Evolutionary conservation across 2,329 filamentous ascomycete genomes (phyloP), one percentile per base, ranked within the genome.

Genomic region (Blastomyces silverae): DNA sequence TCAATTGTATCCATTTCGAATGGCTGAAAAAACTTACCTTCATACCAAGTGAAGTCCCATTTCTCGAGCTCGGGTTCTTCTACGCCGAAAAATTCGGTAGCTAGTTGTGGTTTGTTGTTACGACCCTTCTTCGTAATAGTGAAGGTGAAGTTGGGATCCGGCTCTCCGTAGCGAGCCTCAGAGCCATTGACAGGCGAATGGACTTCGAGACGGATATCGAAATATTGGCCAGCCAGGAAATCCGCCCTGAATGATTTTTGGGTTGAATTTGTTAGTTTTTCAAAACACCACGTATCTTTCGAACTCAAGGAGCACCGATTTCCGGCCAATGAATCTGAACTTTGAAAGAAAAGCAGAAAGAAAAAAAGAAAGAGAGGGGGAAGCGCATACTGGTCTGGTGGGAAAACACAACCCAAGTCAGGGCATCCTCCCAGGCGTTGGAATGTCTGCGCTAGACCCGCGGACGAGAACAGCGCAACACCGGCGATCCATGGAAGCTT

Each of bases 1-100:
- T 13, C 48, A 57, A 53, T 55, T 11, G 15, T 17, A 37, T 56
- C 39, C 7, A 15, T 58, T 58, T 50, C 10, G 50, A 20, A 34
- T n/a, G 7, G 34, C 34, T 10, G 2, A n/a, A 1, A 11, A 34
- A 17, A 67, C 76, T 65, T 72, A 82, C 80, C 89, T 79, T 93
- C 91, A 72, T 85, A 93, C 89, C 89, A 94, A n/a, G 82, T 83
- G 73, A 94, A 94, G 69, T 87, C 84, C 91, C 91, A 95, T 68
- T 82, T 87, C 81, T 95, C 91, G 20, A 94, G 78, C 74, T 85
- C 77, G 25, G 90, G 88, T 74, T 93, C 89, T 2, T 83, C 71
- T 46, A 89, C 72, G n/a, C 81, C 80, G 79, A 94, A 93, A 78
- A 85, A 92, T 52, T 85, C 79, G 20, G 86, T 80, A 52, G 87